phyloP scores from a whole-genome alignment of 2,329 filamentous ascomycete species.

The Pseudogymnoascus sp. region DNA sequence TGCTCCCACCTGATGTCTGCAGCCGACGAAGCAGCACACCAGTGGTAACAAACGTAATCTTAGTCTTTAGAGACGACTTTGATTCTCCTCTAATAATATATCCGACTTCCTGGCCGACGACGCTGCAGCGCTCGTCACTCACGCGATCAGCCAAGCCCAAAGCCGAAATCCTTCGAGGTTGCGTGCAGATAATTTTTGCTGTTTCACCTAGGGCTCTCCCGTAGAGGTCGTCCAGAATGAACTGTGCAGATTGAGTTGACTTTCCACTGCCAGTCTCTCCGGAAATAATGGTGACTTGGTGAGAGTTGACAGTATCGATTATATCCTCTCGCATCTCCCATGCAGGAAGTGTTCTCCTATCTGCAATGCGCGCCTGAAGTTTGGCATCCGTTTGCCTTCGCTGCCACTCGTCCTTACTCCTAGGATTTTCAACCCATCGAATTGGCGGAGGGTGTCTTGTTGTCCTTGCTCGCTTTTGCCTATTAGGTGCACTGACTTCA shows the following conservation, averaged over 20 bases:
- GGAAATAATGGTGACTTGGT: conserved; percentile 92
- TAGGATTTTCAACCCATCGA: conserved; percentile 50
- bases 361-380: conserved; percentile 66
- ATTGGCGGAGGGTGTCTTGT: conserved; percentile 49
- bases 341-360: conserved; percentile 69
- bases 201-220: conserved; percentile 61
- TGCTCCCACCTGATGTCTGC: conserved; percentile 77
- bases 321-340: conserved; percentile 77
- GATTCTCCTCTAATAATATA: conserved; percentile 90
- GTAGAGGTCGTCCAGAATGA: conserved; percentile 87
- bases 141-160: conserved; percentile 90
- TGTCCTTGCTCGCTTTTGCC: conserved; percentile 23
- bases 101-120: conserved; percentile 79
- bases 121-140: conserved; percentile 77
- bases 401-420: conserved; percentile 61
- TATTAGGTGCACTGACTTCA: conserved; percentile 30
- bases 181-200: conserved; percentile 90
- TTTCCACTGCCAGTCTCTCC: conserved; percentile 97
- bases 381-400: conserved; percentile 54
- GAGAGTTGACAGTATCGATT: conserved; percentile 61
- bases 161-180: conserved; percentile 88
- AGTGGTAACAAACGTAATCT: conserved; percentile 92
- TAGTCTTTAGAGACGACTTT: conserved; percentile 63
- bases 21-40: conserved; percentile 83
- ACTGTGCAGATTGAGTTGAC: conserved; percentile 93